These are phyloP conservation scores for Pelargonium nanum DNA, from an alignment of 345 rosid genomes.

Conservation along the genomic window DNA sequence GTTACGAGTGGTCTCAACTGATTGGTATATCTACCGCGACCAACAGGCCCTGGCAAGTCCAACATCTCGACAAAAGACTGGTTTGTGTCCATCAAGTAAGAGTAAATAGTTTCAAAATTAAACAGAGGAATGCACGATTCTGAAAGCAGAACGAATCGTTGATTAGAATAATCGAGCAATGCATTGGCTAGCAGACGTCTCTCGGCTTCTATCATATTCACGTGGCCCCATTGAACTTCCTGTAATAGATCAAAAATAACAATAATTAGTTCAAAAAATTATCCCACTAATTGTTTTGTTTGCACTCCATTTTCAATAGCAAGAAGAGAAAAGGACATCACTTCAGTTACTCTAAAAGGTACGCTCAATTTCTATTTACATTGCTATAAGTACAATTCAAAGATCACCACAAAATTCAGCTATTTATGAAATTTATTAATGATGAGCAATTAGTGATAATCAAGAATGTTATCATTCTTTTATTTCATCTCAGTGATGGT, in stretches of 20 bases:
- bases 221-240: conserved; percentile 67
- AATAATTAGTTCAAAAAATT: no score
- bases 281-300: no score
- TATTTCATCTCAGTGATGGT: no score
- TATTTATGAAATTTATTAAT: no score
- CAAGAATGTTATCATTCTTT: no score
- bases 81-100: conserved; percentile 42
- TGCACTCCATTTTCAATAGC: no score
- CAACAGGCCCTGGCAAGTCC: conserved; percentile 40
- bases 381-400: no score
- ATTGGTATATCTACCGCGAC: conserved; percentile 55
- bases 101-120: conserved; percentile 56
- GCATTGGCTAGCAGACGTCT: conserved; percentile 74
- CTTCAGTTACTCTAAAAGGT: no score
- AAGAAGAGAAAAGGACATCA: no score
- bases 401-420: no score
- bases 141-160: conserved; percentile 66
- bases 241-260: conserved; percentile 15
- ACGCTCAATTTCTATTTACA: no score
- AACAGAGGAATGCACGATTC: conserved; percentile 83
- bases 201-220: conserved; percentile 80
- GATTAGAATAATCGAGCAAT: conserved; percentile 52
- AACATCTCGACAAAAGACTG: conserved; percentile 46
- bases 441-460: no score
- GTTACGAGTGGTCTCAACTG: conserved; percentile 45